Conservation (phyloP, 257 asterid species). For the Oldenlandia corymbosa region DNA sequence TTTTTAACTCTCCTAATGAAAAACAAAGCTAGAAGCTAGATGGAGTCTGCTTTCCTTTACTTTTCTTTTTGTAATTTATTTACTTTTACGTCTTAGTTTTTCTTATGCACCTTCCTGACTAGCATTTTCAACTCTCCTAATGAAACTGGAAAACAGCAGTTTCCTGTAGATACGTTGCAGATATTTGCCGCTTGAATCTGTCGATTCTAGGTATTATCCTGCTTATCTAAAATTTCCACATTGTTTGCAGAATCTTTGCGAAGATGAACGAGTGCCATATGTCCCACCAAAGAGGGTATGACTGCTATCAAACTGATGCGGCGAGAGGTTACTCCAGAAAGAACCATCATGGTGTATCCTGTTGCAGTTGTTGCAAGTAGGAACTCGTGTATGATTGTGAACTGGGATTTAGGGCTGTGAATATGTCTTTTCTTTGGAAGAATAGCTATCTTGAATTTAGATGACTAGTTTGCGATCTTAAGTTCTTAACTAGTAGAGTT, state of each 20-base stretch:
- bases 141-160: neutral
- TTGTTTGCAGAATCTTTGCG: constrained; percentile 61
- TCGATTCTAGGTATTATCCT: neutral
- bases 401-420: constrained; percentile 1
- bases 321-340: neutral
- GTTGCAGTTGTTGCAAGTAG: neutral
- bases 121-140: neutral
- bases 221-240: neutral
- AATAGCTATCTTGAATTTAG: neutral
- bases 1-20: no score
- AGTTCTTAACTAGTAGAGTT: neutral
- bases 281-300: constrained; percentile 64
- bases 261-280: constrained; percentile 63
- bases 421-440: neutral
- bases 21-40: no score
- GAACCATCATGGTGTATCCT: neutral
- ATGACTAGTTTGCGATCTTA: neutral
- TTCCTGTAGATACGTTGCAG: neutral
- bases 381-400: neutral
- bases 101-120: neutral
- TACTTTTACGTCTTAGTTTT: neutral
- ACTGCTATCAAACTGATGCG: constrained; percentile 8
- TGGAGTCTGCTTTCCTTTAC: no score
- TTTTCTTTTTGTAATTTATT: no score
- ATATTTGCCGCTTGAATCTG: neutral